Evolutionary conservation across 768 basidiomycete species (phyloP).

Genomic region (Mycena latifolia): DNA sequence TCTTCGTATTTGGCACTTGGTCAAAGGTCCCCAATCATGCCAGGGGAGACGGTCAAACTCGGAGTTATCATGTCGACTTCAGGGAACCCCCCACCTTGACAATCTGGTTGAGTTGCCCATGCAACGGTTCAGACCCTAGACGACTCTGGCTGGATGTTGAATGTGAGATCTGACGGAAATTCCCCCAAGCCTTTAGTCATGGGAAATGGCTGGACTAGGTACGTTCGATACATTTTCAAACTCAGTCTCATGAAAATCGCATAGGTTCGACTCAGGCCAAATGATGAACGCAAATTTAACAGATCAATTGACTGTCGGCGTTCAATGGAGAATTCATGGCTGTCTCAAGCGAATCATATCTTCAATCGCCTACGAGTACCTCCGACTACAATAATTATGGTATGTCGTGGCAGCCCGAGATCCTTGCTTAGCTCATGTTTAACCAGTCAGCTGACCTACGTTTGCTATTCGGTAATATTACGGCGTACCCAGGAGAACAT

Average conservation of each 20-base stretch:
- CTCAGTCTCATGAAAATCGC: too few relatives aligned
- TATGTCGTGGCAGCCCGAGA: background rate
- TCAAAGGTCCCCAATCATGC: background rate
- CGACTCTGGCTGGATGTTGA: background rate
- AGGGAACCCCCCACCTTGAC: background rate
- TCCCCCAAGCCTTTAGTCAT: background rate
- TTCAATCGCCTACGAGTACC: background rate
- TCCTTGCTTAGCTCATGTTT: background rate
- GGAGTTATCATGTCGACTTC: background rate
- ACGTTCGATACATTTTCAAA: background rate
- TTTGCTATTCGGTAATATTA: background rate
- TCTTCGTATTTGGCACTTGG: background rate
- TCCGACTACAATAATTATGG: constrained; percentile 4
- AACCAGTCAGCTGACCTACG: background rate
- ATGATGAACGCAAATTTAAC: background rate
- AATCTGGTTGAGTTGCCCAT: background rate
- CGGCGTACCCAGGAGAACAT: background rate
- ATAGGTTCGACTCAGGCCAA: background rate
- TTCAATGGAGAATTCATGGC: background rate
- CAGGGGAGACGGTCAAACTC: background rate
- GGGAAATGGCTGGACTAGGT: constrained; percentile 6
- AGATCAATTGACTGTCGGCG: background rate
- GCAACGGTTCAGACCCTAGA: background rate
- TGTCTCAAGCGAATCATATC: constrained; percentile 10
- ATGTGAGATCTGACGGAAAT: background rate